Percentiles rank a stretch among this genome's conserved stretches.
Evolutionary conservation across 305 asterid genomes (phyloP).

Genomic region (Fraxinus greggii): DNA sequence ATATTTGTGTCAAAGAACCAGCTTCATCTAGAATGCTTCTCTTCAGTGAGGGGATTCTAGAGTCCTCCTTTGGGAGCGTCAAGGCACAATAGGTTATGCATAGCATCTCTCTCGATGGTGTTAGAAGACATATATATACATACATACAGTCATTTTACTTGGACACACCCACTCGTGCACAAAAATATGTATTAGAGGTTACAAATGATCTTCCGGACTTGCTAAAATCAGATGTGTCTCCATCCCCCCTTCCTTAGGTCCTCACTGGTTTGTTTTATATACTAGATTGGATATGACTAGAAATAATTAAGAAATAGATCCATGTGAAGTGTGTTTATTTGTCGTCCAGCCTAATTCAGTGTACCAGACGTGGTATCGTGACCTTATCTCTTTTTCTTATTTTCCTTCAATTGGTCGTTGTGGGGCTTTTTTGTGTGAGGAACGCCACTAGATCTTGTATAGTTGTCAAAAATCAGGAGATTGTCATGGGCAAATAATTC

Average conservation of each 20-base stretch:
- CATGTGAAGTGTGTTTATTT: background rate
- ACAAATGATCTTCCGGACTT: background rate
- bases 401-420: background rate
- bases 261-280: background rate
- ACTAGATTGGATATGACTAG: background rate
- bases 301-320: background rate
- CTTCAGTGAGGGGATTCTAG: background rate
- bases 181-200: background rate
- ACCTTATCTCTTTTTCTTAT: background rate
- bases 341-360: background rate
- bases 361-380: background rate
- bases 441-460: background rate
- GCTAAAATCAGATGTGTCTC: background rate
- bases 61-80: background rate
- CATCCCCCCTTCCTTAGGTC: background rate
- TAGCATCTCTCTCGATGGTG: background rate
- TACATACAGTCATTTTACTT: background rate
- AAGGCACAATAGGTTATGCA: background rate
- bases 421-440: background rate
- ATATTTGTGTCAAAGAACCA: conserved; percentile 24
- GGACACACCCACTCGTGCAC: background rate
- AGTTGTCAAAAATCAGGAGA: background rate
- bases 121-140: background rate
- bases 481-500: background rate
- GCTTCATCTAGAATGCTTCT: background rate